phyloP scores from a whole-genome alignment of 768 basidiomycete genomes.

The Macrolepiota fuliginosa region DNA sequence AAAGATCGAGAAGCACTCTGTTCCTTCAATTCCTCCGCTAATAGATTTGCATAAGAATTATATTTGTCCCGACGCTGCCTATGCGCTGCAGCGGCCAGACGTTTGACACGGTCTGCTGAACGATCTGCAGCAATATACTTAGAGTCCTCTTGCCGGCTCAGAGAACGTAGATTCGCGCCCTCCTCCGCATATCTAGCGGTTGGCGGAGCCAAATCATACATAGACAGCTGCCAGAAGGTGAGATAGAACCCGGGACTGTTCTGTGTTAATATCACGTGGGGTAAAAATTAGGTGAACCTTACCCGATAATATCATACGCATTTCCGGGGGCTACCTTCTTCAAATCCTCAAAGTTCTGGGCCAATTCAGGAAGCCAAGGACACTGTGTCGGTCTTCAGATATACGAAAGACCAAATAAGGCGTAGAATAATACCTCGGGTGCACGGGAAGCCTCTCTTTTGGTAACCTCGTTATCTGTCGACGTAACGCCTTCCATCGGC shows the following conservation, averaged over 20 bases:
- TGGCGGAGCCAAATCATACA: conserved; percentile 85
- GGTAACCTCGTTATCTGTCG: neutral
- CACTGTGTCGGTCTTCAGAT: conserved; percentile 37
- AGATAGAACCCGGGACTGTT: conserved; percentile 86
- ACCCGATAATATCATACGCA: conserved; percentile 72
- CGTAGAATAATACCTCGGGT: conserved; percentile 7
- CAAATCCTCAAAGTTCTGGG: conserved; percentile 72
- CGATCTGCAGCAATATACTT: conserved; percentile 67
- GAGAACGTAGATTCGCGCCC: conserved; percentile 51
- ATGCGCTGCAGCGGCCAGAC: conserved; percentile 55
- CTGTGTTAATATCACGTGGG: conserved; percentile 2
- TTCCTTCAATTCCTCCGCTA: conserved; percentile 72
- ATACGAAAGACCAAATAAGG: neutral
- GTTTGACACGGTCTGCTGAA: conserved; percentile 61
- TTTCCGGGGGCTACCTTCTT: conserved; percentile 67
- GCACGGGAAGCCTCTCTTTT: conserved; percentile 4
- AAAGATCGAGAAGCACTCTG: conserved; percentile 70
- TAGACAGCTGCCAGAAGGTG: conserved; percentile 96
- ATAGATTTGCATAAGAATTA: conserved; percentile 52
- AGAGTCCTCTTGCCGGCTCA: conserved; percentile 68
- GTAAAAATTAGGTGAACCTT: conserved; percentile 23
- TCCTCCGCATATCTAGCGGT: conserved; percentile 78
- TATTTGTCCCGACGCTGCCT: conserved; percentile 65
- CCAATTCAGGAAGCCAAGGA: conserved; percentile 80
- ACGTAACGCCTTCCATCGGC: conserved; percentile 51